Percentiles rank a stretch among this genome's conserved stretches.
These are phyloP conservation scores for Aspergillus ruber DNA, from an alignment of 2,329 filamentous ascomycete genomes.

Conservation along the genomic window DNA sequence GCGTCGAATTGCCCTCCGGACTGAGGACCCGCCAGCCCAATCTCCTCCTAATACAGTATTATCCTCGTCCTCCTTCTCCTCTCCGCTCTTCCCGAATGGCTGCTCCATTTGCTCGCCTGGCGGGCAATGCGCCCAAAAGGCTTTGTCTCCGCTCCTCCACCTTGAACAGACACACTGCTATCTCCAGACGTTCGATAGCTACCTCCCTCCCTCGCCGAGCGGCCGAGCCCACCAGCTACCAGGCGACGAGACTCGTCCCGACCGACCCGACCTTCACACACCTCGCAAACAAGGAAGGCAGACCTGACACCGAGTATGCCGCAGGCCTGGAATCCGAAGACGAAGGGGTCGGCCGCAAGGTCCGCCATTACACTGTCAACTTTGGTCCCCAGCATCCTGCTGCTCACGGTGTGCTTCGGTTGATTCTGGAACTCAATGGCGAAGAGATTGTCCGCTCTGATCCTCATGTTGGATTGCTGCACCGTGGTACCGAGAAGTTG, in stretches of 20 bases:
- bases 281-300: conserved; percentile 36
- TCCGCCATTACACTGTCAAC: conserved; percentile 98
- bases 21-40: conserved; percentile 26
- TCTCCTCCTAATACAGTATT: conserved; percentile 1
- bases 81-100: conserved; percentile 44
- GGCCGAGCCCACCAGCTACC: conserved; percentile 44
- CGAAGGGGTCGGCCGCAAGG: conserved; percentile 60
- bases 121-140: conserved; percentile 54
- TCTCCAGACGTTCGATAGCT: conserved; percentile 48
- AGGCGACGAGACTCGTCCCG: conserved; percentile 50
- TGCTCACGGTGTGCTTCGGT: conserved; percentile 91
- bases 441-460: conserved; percentile 96
- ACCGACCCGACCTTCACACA: conserved; percentile 52
- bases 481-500: conserved; percentile 97
- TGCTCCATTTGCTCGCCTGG: conserved; percentile 55
- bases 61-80: conserved; percentile 12
- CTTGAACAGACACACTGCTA: conserved; percentile 30
- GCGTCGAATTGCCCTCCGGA: conserved; percentile 30
- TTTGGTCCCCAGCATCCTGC: conserved; percentile 98
- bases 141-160: conserved; percentile 50
- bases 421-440: conserved; percentile 96
- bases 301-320: conserved; percentile 35
- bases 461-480: conserved; percentile 91
- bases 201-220: conserved; percentile 49
- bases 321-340: conserved; percentile 43